phyloP scores from a whole-genome alignment of 2,329 filamentous ascomycete species.

The Aspergillus clavatus region DNA sequence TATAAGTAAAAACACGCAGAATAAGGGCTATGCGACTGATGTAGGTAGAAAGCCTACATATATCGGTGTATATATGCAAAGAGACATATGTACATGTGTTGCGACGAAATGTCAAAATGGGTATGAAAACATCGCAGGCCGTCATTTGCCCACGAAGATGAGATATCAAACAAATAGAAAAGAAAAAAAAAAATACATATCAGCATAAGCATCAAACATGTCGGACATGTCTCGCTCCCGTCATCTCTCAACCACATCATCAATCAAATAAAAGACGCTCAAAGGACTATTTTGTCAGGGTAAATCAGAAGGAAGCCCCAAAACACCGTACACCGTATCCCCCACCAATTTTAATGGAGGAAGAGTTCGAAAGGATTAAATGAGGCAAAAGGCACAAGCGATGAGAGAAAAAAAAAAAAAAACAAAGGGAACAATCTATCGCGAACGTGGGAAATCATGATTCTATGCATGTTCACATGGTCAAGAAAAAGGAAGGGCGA shows the following conservation, averaged over 20 bases:
- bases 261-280: constrained; percentile 22
- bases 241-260: constrained; percentile 25
- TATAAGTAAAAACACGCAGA: too few relatives aligned
- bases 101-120: constrained; percentile 17
- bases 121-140: constrained; percentile 18
- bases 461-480: constrained; percentile 17
- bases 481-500: constrained; percentile 4
- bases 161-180: constrained; percentile 10
- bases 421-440: too few relatives aligned
- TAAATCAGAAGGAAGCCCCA: constrained; percentile 11
- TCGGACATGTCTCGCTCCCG: constrained; percentile 32
- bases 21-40: not conserved
- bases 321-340: constrained; percentile 15
- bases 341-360: constrained; percentile 7
- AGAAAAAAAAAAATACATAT: constrained; percentile 29
- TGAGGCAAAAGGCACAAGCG: constrained; percentile 9
- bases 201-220: constrained; percentile 25
- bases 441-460: constrained; percentile 8
- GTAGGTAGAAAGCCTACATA: constrained; percentile 8
- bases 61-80: constrained; percentile 25
- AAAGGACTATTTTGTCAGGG: constrained; percentile 18
- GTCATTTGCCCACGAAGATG: constrained; percentile 7
- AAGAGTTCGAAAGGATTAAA: constrained; percentile 3
- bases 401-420: too few relatives aligned
- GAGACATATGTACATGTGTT: constrained; percentile 31